Conservation (phyloP, 371 early-diverging fungal genomes). For the Rozella allomycis region DNA sequence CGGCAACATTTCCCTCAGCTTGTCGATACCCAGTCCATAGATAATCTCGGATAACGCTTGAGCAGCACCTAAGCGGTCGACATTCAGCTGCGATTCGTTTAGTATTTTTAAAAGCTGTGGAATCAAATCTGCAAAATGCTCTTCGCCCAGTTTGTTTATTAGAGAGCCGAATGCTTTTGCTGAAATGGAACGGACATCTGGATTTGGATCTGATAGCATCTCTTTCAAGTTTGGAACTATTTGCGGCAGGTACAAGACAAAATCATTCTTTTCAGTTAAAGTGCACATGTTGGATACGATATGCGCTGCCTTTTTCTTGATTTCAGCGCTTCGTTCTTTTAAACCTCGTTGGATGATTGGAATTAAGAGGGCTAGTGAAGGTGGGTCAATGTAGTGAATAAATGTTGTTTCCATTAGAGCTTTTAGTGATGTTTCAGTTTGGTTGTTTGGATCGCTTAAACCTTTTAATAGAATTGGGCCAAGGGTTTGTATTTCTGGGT, state of each 20-base stretch:
- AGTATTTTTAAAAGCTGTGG: conserved; percentile 59
- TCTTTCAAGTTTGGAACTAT: conserved; percentile 68
- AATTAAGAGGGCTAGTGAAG: conserved; percentile 80
- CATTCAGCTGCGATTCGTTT: conserved; percentile 46
- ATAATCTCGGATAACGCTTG: conserved; percentile 88
- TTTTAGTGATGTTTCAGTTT: conserved; percentile 58
- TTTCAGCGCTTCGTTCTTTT: conserved; percentile 61
- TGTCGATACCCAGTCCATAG: conserved; percentile 63
- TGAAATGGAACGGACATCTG: conserved; percentile 78
- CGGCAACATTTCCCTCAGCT: conserved; percentile 69
- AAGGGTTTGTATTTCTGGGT: conserved; percentile 81
- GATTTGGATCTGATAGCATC: conserved; percentile 82
- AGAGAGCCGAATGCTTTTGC: conserved; percentile 81
- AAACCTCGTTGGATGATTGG: conserved; percentile 84
- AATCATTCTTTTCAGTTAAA: conserved; percentile 67
- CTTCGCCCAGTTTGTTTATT: conserved; percentile 74
- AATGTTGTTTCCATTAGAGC: conserved; percentile 74
- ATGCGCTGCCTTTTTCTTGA: conserved; percentile 82
- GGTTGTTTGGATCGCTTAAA: conserved; percentile 62
- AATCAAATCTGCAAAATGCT: conserved; percentile 73
- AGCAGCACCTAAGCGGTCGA: conserved; percentile 88
- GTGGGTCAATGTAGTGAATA: conserved; percentile 91
- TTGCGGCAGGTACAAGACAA: conserved; percentile 57
- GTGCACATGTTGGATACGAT: conserved; percentile 91
- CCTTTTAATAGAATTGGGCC: conserved; percentile 70